Base-by-base conservation (phyloP, 2,329 filamentous ascomycete genomes). In the Rhynchosporium agropyri region DNA sequence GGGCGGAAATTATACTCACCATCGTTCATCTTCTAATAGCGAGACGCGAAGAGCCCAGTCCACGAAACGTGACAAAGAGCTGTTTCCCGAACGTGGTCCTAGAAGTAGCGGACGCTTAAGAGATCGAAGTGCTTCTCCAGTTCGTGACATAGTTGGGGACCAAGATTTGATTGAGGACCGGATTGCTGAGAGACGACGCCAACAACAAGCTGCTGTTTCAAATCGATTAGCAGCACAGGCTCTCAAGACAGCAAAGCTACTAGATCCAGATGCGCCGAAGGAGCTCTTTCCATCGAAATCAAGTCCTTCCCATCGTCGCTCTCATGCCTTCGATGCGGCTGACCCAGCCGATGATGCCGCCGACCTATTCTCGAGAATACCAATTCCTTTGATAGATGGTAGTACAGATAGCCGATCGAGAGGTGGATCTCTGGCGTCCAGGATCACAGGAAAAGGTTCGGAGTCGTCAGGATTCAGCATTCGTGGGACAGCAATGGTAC, bases 221-320 rank as follows among this genome's bases (percentile, higher is more conserved):
- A 81, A 80, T 69, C 76, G 78, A 42, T 72, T 77, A 54, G 79
- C 76, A 63, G 80, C 78, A n/a, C 78, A 78, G 49, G 73, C 75
- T 28, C 78, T 81, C 67, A 81, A 79, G 69, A 8, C n/a, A 46
- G 78, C 63, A 12, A 57, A 60, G 26, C 46, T 72, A 38, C 65
- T 57, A 63, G 69, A 68, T 28, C 43, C 68, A 40, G 61, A 57
- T 42, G 42, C 54, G 9, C 58, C 69, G 13, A 74, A 72, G 61
- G 87, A 89, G 65, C 79, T 89, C 1, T 86, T 89, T 67, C 85
- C 85, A 0, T 64, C 81, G 79, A 73, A 75, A 74, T 29, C 71
- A 63, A 73, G 69, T 68, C 64, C 73, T 67, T 75, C 78, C 68
- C 76, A 81, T 70, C 77, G 79, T 65, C 76, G 82, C 57, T 78